Percentiles rank a stretch among this genome's conserved stretches.
Evolutionary conservation across 495 filamentous ascomycete species (phyloP).

Genomic region (Penicillium bovifimosum): DNA sequence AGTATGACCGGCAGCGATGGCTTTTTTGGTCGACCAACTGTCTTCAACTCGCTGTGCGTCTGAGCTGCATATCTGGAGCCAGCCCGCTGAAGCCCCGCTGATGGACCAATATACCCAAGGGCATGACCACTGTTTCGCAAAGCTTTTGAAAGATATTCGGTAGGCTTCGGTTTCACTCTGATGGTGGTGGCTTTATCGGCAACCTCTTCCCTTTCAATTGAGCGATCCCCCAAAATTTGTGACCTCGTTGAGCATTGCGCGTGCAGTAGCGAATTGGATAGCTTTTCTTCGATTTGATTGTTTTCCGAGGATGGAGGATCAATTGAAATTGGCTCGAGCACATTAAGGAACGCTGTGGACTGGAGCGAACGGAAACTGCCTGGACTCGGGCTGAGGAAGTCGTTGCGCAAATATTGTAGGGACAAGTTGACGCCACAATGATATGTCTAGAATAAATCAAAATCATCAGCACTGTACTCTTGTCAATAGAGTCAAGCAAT

Average conservation of each 20-base stretch:
- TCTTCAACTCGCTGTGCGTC: conserved; percentile 1
- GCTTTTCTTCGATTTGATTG: not conserved
- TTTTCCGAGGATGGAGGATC: not conserved
- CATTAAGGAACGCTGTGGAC: not conserved
- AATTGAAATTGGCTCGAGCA: not conserved
- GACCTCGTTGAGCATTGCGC: not conserved
- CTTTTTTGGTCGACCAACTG: conserved; percentile 14
- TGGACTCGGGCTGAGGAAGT: not conserved
- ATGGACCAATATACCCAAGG: conserved; percentile 7
- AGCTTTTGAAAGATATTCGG: conserved; percentile 31
- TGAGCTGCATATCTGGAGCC: not conserved
- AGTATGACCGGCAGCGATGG: conserved; percentile 32
- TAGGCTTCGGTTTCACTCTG: conserved; percentile 25
- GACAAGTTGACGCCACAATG: not conserved
- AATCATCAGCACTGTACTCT: not conserved
- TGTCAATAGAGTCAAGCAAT: not conserved
- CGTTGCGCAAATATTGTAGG: not conserved
- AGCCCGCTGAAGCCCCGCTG: not conserved
- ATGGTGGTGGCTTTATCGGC: not conserved
- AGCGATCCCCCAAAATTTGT: not conserved
- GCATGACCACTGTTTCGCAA: conserved; percentile 25
- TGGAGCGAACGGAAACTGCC: conserved; percentile 1
- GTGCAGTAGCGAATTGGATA: not conserved
- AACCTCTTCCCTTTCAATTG: not conserved
- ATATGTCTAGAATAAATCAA: not conserved